Conservation (phyloP, 768 basidiomycete species). For the Lentinula guzmanii region DNA sequence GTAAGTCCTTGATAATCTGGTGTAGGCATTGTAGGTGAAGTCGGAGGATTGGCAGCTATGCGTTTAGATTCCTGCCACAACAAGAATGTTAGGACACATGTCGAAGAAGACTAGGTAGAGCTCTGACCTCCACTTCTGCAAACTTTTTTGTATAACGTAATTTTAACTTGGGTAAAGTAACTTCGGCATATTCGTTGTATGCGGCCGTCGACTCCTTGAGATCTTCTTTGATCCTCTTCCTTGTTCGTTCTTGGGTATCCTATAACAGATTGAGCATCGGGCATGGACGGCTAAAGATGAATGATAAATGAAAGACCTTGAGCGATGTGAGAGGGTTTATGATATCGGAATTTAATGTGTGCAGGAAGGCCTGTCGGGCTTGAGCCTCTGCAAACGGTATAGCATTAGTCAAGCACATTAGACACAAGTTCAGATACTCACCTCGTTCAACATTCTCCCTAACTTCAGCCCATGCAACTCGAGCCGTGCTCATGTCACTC, state of each 20-base stretch:
- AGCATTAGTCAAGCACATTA: slow-evolving; percentile 5
- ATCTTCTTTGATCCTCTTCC: slow-evolving; percentile 88
- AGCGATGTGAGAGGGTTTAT: slow-evolving; percentile 60
- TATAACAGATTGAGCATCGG: slow-evolving; percentile 20
- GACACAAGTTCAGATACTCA: slow-evolving; percentile 20
- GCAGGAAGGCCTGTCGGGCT: slow-evolving; percentile 72
- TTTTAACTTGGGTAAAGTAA: slow-evolving; percentile 75
- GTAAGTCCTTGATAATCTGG: slow-evolving; percentile 27
- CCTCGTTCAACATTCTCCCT: slow-evolving; percentile 83
- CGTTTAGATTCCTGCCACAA: slow-evolving; percentile 59
- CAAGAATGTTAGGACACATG: slow-evolving; percentile 4
- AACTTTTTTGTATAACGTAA: slow-evolving; percentile 78
- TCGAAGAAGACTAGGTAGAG: background rate
- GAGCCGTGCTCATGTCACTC: slow-evolving; percentile 52
- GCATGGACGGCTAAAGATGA: background rate
- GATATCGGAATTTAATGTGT: slow-evolving; percentile 66
- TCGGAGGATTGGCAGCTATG: slow-evolving; percentile 26
- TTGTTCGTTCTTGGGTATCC: slow-evolving; percentile 91
- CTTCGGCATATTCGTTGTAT: slow-evolving; percentile 80
- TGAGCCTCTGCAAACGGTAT: slow-evolving; percentile 58
- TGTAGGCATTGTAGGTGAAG: slow-evolving; percentile 25
- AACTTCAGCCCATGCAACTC: slow-evolving; percentile 79
- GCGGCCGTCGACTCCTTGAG: slow-evolving; percentile 70
- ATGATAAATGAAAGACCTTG: slow-evolving; percentile 39
- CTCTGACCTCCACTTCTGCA: slow-evolving; percentile 74